Evolutionary conservation across 2,329 filamentous ascomycete species (phyloP).

Genomic region (Lizonia empirigonia): DNA sequence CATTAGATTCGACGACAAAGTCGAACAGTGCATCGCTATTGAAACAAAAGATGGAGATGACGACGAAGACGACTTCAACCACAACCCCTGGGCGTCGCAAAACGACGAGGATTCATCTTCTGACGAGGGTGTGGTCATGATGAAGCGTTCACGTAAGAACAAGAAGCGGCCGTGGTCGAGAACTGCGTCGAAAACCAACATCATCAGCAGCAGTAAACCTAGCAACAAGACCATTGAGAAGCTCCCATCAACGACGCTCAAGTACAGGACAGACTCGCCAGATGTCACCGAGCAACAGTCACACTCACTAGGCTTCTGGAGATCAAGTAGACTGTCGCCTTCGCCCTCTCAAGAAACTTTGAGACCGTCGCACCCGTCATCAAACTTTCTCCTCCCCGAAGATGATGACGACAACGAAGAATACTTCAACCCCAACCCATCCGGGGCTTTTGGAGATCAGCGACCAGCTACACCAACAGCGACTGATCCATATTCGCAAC

Average conservation of each 20-base stretch:
- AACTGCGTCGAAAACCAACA: conserved; percentile 62
- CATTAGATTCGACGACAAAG: conserved; percentile 96
- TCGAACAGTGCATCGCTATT: conserved; percentile 93
- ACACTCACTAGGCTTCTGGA: conserved; percentile 53
- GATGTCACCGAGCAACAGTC: conserved; percentile 64
- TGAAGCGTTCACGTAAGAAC: conserved; percentile 66
- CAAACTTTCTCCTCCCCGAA: conserved; percentile 68
- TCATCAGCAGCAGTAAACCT: conserved; percentile 46
- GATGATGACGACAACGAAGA: conserved; percentile 59
- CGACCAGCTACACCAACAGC: conserved; percentile 45
- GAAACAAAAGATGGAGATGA: conserved; percentile 82
- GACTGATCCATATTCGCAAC: conserved; percentile 32
- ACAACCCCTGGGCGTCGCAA: conserved; percentile 47
- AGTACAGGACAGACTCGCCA: conserved; percentile 78
- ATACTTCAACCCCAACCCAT: conserved; percentile 55
- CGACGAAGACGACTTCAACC: conserved; percentile 57
- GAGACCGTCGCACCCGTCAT: conserved; percentile 69
- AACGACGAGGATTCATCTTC: conserved; percentile 62
- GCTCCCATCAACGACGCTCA: conserved; percentile 84
- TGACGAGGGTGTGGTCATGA: conserved; percentile 80
- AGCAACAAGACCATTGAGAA: conserved; percentile 88
- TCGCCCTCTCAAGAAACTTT: conserved; percentile 85
- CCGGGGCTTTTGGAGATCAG: conserved; percentile 43
- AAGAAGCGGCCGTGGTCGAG: conserved; percentile 56
- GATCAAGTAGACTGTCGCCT: conserved; percentile 62